Evolutionary conservation across 1,284 basidiomycete species (phyloP).

Genomic region (Fomitiporia mediterranea): DNA sequence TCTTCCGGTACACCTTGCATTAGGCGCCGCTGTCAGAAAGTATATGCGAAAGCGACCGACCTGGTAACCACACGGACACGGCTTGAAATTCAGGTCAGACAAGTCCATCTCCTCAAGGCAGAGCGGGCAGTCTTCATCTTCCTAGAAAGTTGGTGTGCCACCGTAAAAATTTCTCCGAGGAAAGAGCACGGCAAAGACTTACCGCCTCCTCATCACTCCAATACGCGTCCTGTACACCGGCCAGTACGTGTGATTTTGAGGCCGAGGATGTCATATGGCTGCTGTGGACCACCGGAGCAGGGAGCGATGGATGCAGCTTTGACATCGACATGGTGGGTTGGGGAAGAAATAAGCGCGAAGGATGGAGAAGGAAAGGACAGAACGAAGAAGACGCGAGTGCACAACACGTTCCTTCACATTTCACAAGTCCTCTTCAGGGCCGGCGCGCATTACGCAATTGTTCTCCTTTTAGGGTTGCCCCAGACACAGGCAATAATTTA

Average conservation of each 20-base stretch:
- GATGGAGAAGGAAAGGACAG: constrained; percentile 8
- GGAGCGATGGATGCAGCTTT: constrained; percentile 53
- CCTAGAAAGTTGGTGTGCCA: constrained; percentile 45
- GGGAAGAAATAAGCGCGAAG: constrained; percentile 7
- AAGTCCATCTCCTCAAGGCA: constrained; percentile 99
- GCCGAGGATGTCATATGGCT: constrained; percentile 59
- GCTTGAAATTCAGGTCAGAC: constrained; percentile 99
- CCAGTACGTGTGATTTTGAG: constrained; percentile 79
- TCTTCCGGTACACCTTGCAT: constrained; percentile 46
- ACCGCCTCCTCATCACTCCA: constrained; percentile 95
- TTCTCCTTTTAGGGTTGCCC: background rate
- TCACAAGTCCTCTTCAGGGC: constrained; percentile 12
- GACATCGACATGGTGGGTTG: constrained; percentile 30
- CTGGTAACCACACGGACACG: constrained; percentile 98
- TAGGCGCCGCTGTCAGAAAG: constrained; percentile 20
- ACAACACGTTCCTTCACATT: constrained; percentile 20
- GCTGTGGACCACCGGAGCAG: constrained; percentile 66
- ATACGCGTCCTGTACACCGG: constrained; percentile 94
- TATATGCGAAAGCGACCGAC: constrained; percentile 40
- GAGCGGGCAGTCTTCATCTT: constrained; percentile 96
- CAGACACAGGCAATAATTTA: background rate
- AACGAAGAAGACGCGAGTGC: constrained; percentile 21
- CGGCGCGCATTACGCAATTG: background rate
- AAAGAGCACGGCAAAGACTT: constrained; percentile 25
- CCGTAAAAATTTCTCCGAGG: constrained; percentile 1